Percentiles rank a stretch among this genome's conserved stretches.
These are phyloP conservation scores for Boletales sp. DNA, from an alignment of 768 basidiomycete species.

Conservation along the genomic window DNA sequence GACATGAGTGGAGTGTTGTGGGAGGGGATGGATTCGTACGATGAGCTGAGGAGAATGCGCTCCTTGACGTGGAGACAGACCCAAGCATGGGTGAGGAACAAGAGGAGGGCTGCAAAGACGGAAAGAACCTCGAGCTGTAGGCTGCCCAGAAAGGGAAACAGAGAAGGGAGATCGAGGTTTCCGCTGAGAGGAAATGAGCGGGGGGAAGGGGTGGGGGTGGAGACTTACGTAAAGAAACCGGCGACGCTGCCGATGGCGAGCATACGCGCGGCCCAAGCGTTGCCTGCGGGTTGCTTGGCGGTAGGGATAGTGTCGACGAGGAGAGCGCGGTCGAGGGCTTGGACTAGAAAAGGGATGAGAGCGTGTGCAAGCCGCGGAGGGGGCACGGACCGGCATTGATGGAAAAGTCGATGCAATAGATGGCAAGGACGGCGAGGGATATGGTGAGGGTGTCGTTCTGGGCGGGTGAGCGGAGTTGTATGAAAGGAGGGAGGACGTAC, in stretches of 20 bases:
- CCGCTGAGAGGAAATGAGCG: conserved; percentile 46
- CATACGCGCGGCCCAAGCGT: conserved; percentile 97
- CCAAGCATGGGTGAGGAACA: conserved; percentile 62
- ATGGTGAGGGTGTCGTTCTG: conserved; percentile 70
- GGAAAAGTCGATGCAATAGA: conserved; percentile 66
- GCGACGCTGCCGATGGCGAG: conserved; percentile 79
- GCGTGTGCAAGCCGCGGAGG: too few species aligned
- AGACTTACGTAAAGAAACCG: conserved; percentile 81
- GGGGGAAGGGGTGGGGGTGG: neutral
- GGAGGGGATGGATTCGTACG: conserved; percentile 14
- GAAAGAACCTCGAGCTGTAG: conserved; percentile 81
- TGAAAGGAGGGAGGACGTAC: conserved; percentile 21
- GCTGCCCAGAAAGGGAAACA: conserved; percentile 72
- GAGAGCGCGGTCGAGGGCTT: conserved; percentile 87
- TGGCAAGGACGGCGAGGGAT: conserved; percentile 68
- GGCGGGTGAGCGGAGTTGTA: neutral
- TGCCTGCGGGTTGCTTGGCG: conserved; percentile 73
- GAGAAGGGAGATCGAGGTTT: conserved; percentile 67
- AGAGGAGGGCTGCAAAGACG: conserved; percentile 64
- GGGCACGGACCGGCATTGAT: conserved; percentile 48
- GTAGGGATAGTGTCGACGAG: conserved; percentile 83
- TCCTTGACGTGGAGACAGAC: conserved; percentile 68
- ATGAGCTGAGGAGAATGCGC: conserved; percentile 55
- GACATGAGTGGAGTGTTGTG: neutral
- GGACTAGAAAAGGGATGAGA: conserved; percentile 45